phyloP scores from a whole-genome alignment of 78 protist genomes.

The Paratrimastix pyriformis region DNA sequence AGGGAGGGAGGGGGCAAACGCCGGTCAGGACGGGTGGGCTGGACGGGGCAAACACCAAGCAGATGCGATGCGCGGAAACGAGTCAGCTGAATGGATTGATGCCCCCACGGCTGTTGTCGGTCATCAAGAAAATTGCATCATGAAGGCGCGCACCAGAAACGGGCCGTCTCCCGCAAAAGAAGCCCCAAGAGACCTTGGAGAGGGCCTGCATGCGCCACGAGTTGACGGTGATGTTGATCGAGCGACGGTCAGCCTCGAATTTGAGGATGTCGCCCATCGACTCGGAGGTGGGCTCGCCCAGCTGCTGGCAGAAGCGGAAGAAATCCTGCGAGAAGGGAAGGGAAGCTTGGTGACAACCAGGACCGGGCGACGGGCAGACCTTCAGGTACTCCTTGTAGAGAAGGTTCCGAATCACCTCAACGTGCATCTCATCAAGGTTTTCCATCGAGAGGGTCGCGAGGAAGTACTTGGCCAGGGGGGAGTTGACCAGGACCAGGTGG shows the following conservation, averaged over 20 bases:
- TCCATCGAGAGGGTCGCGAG: constrained; percentile 34
- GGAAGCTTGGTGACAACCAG: too few relatives aligned
- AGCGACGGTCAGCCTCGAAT: constrained; percentile 94
- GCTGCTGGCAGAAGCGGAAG: constrained; percentile 51
- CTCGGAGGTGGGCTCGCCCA: constrained; percentile 74
- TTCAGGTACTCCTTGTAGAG: constrained; percentile 92
- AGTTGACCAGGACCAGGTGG: constrained; percentile 79
- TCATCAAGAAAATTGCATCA: background rate
- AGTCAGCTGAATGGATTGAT: too few relatives aligned
- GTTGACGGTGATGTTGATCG: constrained; percentile 85
- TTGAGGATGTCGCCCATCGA: constrained; percentile 60
- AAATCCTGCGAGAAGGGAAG: constrained; percentile 48
- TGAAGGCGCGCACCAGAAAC: too few relatives aligned
- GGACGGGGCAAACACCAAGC: too few relatives aligned
- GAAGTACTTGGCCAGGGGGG: constrained; percentile 67
- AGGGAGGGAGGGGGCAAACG: constrained; percentile 33
- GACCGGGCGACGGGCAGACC: background rate
- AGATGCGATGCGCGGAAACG: too few relatives aligned
- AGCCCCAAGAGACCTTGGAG: background rate
- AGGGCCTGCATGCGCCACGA: constrained; percentile 54
- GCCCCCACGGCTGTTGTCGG: too few relatives aligned
- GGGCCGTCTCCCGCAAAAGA: too few relatives aligned
- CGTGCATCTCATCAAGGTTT: constrained; percentile 81
- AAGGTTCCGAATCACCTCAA: constrained; percentile 76
- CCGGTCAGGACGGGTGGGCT: background rate